Conservation (phyloP, 2,329 filamentous ascomycete genomes). For the Erysiphe pulchra region DNA sequence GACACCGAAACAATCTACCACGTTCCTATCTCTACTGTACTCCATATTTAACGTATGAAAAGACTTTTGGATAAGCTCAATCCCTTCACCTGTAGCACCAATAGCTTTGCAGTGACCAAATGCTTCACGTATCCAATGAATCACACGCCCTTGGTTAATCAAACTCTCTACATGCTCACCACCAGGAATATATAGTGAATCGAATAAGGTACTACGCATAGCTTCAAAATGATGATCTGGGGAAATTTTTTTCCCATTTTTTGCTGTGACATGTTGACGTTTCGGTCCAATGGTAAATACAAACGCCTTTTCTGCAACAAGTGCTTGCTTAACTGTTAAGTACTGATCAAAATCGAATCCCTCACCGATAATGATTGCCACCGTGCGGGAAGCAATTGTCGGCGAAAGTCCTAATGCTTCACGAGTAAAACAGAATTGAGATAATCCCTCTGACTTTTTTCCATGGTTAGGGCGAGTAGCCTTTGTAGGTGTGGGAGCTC, state of each 20-base stretch:
- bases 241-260: constrained; percentile 22
- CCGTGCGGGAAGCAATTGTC: constrained; percentile 42
- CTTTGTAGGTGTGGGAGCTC: constrained; percentile 30
- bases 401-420: constrained; percentile 20
- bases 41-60: constrained; percentile 20
- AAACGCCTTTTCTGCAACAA: constrained; percentile 35
- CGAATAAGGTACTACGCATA: constrained; percentile 58
- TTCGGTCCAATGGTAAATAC: constrained; percentile 48
- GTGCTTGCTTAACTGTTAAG: constrained; percentile 33
- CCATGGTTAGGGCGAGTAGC: constrained; percentile 33
- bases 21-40: constrained; percentile 15
- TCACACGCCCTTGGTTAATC: constrained; percentile 40
- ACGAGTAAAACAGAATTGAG: constrained; percentile 41
- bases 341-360: constrained; percentile 46
- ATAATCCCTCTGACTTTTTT: constrained; percentile 37
- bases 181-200: constrained; percentile 53
- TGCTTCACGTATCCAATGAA: constrained; percentile 56
- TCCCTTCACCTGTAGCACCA: constrained; percentile 47
- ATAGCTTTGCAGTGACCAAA: constrained; percentile 66
- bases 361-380: constrained; percentile 55
- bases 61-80: constrained; percentile 30
- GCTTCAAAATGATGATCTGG: constrained; percentile 63
- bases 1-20: constrained; percentile 49
- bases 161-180: constrained; percentile 38
- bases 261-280: constrained; percentile 31